Evolutionary conservation across 2,329 filamentous ascomycete species (phyloP).

Genomic region (Colletotrichum viniferum): DNA sequence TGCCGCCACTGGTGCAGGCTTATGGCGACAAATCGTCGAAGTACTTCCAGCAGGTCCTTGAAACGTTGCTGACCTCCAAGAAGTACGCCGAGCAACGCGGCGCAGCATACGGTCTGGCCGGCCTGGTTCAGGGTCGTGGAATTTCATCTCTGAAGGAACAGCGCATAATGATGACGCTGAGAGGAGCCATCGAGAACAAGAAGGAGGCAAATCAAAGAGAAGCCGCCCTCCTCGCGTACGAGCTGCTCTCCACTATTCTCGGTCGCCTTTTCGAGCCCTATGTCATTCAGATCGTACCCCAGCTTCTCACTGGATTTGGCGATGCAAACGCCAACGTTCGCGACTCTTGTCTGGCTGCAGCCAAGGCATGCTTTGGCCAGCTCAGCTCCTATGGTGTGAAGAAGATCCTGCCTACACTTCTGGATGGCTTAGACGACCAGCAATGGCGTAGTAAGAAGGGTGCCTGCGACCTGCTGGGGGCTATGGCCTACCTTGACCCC

Average conservation of each 20-base stretch:
- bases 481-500: constrained; percentile 98
- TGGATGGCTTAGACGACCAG: constrained; percentile 90
- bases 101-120: constrained; percentile 92
- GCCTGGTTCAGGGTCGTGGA: constrained; percentile 87
- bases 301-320: constrained; percentile 87
- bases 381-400: constrained; percentile 97
- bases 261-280: constrained; percentile 94
- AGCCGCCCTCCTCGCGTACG: constrained; percentile 87
- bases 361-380: constrained; percentile 92
- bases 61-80: constrained; percentile 84
- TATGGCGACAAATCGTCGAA: constrained; percentile 77
- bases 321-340: constrained; percentile 88
- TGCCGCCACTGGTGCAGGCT: constrained; percentile 87
- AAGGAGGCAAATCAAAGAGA: constrained; percentile 90
- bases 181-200: constrained; percentile 88
- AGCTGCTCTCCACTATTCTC: constrained; percentile 85
- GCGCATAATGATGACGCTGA: constrained; percentile 82
- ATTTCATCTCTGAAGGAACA: constrained; percentile 82
- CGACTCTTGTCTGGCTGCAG: constrained; percentile 89
- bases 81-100: constrained; percentile 92
- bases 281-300: constrained; percentile 92
- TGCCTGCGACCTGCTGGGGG: constrained; percentile 92
- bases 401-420: constrained; percentile 86
- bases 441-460: constrained; percentile 99
- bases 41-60: constrained; percentile 81